phyloP scores from a whole-genome alignment of 805 yeast genomes.

The Scheffersomyces spartinae region DNA sequence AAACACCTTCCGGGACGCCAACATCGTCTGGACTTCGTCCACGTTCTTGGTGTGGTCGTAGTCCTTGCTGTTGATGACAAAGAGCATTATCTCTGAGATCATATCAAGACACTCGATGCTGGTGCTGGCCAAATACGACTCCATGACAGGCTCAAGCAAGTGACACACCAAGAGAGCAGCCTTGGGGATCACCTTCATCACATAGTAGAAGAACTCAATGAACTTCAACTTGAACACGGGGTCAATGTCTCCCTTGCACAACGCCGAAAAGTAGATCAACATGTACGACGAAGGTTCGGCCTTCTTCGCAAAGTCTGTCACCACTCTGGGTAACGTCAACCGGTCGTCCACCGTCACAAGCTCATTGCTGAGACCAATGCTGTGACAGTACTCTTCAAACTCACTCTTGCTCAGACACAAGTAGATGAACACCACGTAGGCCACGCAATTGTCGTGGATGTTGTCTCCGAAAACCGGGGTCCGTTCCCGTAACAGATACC shows the following conservation, averaged over 20 bases:
- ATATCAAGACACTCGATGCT: slow-evolving; percentile 14
- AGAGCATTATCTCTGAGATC: slow-evolving; percentile 15
- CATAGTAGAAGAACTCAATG: slow-evolving; percentile 14
- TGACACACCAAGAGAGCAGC: slow-evolving; percentile 19
- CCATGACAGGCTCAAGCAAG: slow-evolving; percentile 16
- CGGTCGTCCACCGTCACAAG: too few relatives aligned
- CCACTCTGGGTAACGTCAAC: slow-evolving; percentile 14
- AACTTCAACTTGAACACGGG: slow-evolving; percentile 16
- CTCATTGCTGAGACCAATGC: too few relatives aligned
- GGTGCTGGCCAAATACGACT: slow-evolving; percentile 15
- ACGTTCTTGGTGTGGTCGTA: slow-evolving; percentile 4
- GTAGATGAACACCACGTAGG: slow-evolving; percentile 21
- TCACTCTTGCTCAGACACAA: slow-evolving; percentile 13
- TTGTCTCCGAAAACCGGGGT: slow-evolving; percentile 4
- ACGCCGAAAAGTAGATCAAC: slow-evolving; percentile 15
- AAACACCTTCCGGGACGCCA: too few relatives aligned
- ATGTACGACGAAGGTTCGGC: too few relatives aligned
- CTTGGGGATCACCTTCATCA: slow-evolving; percentile 11
- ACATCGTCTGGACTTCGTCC: neutral
- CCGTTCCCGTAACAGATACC: slow-evolving; percentile 5
- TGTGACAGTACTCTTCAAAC: slow-evolving; percentile 13
- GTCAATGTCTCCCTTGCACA: too few relatives aligned
- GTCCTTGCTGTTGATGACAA: slow-evolving; percentile 7
- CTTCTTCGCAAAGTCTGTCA: slow-evolving; percentile 15
- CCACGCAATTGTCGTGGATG: slow-evolving; percentile 5